Conservation (phyloP, 2,329 filamentous ascomycete genomes). For the Ustulina deusta region DNA sequence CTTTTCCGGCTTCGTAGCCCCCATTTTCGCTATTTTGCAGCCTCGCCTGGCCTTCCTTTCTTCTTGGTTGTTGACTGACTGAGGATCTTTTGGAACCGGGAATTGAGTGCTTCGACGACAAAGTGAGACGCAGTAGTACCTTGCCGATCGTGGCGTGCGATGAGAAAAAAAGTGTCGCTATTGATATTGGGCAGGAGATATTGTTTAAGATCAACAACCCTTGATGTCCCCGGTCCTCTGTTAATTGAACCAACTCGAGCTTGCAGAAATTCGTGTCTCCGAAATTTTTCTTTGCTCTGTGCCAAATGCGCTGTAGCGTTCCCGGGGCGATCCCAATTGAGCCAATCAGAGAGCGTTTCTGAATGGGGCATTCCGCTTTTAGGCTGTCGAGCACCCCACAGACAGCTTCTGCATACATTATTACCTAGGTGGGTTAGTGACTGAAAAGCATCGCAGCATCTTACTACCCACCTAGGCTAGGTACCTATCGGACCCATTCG, state of each 20-base stretch:
- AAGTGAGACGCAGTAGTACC: not conserved
- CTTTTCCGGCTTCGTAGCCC: conserved; percentile 53
- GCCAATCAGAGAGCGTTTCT: conserved; percentile 40
- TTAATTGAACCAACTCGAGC: conserved; percentile 17
- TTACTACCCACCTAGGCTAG: too few relatives aligned
- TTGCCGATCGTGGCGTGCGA: not conserved
- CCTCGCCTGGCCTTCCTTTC: not conserved
- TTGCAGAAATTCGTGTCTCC: conserved; percentile 34
- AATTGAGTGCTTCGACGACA: not conserved
- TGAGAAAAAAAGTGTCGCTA: not conserved
- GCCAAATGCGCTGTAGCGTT: conserved; percentile 40
- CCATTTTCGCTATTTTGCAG: conserved; percentile 44
- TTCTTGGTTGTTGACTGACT: not conserved
- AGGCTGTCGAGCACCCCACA: conserved; percentile 15
- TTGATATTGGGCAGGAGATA: not conserved
- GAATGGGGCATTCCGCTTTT: conserved; percentile 40
- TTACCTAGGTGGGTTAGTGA: too few relatives aligned
- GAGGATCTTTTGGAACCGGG: not conserved
- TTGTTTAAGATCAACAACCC: not conserved
- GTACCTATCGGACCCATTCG: too few relatives aligned
- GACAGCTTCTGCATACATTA: not conserved
- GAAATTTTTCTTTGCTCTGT: conserved; percentile 47
- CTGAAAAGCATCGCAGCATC: too few relatives aligned
- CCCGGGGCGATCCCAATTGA: conserved; percentile 32
- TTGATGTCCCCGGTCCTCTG: not conserved